Evolutionary conservation across 148 eudicot species (phyloP), one percentile per base, ranked within the genome.

Genomic region (Chenopodium quinoa): DNA sequence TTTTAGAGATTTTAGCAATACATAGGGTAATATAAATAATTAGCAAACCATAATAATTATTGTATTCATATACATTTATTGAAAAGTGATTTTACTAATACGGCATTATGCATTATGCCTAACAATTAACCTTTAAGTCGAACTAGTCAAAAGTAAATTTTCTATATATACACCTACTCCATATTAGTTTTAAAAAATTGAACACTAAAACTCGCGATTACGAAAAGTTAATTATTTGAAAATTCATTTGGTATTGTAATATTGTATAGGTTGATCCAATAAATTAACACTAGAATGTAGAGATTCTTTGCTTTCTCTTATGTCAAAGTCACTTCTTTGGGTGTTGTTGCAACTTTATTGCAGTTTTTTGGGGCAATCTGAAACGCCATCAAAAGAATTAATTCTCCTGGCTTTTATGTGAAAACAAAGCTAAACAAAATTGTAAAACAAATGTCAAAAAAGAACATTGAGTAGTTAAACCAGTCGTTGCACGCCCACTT

Each of bases 371-470:
- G 20, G 44, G 37, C 13, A 56, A 4, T 56, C 71, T 23, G 31
- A 37, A 71, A 20, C 31, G 17, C 62, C 65, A 44, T 73, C 22
- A 74, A 80, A 72, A 74, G 83, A 81, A 75, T 81, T 75, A 64
- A 50, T 75, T 65, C 79, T 34, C 23, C 75, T 75, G 74, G 23
- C 83, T 74, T 65, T 47, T 40, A 60, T 60, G 71, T 82, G 70
- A 69, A 40, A 76, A 82, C 71, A 25, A n/a, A 44, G n/a, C 17
- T 58, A 76, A 40, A 52, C 27, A 37, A 52, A 68, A 8, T 9
- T 9, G 3, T n/a, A 7, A 29, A 48, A 63, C 67, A 56, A 31
- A 12, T 22, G 50, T 46, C 13, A 50, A 27, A 78, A 78, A 46
- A 16, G 62, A 46, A 46, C 74, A 71, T 71, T 23, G 50, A 71